Conservation (phyloP, 2,329 filamentous ascomycete genomes). For the Anisogramma anomala region DNA sequence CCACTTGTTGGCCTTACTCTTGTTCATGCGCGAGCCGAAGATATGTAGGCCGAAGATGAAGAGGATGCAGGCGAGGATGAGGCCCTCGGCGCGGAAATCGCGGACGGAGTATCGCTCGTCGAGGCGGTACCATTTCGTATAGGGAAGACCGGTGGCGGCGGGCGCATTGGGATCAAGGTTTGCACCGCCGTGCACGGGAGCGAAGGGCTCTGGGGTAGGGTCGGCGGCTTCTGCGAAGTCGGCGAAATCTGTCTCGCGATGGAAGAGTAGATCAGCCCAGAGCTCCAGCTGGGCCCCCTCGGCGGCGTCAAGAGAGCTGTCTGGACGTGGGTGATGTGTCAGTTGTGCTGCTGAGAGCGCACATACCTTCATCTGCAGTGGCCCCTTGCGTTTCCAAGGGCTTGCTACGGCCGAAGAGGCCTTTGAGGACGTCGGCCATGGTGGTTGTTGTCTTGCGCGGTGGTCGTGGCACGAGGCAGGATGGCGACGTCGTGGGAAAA, state of each 20-base stretch:
- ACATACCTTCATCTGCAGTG: slow-evolving; percentile 53
- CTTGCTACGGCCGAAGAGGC: slow-evolving; percentile 54
- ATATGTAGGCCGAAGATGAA: slow-evolving; percentile 69
- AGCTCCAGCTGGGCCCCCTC: background rate
- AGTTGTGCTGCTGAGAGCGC: slow-evolving; percentile 4
- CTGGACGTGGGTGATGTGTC: background rate
- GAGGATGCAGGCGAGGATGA: slow-evolving; percentile 65
- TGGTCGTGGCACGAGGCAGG: slow-evolving; percentile 3
- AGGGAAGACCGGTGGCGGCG: slow-evolving; percentile 47
- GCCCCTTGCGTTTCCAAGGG: slow-evolving; percentile 39
- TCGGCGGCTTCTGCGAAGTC: slow-evolving; percentile 77
- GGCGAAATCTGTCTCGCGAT: slow-evolving; percentile 61
- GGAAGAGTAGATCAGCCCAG: slow-evolving; percentile 18
- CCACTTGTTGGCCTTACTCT: slow-evolving; percentile 70
- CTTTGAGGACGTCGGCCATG: slow-evolving; percentile 53
- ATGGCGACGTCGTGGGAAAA: slow-evolving; percentile 8
- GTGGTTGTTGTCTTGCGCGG: slow-evolving; percentile 10
- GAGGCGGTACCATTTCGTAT: slow-evolving; percentile 92
- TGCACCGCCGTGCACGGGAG: slow-evolving; percentile 34
- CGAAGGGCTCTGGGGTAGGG: slow-evolving; percentile 42
- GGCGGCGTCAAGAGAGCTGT: background rate
- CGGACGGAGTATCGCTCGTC: slow-evolving; percentile 76
- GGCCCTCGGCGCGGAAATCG: slow-evolving; percentile 81
- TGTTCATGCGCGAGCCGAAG: slow-evolving; percentile 70
- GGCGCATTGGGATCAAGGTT: slow-evolving; percentile 34